Conservation (phyloP, 495 filamentous ascomycete genomes). For the Penicillium daleae region DNA sequence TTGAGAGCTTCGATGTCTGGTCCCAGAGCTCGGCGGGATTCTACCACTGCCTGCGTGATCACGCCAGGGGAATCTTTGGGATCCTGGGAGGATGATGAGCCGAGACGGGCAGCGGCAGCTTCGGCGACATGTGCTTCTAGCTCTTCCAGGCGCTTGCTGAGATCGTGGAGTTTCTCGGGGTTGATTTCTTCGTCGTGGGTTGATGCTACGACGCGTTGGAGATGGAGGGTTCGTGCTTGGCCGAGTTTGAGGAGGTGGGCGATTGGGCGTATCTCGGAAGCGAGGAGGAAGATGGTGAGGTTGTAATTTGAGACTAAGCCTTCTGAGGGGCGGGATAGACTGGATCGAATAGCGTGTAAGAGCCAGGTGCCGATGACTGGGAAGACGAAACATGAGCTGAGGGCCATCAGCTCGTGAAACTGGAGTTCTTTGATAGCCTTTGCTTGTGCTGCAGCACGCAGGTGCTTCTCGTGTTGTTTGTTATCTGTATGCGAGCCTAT, state of each 20-base stretch:
- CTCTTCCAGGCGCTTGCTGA: slow-evolving; percentile 67
- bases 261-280: slow-evolving; percentile 80
- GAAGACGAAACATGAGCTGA: slow-evolving; percentile 77
- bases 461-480: slow-evolving; percentile 7
- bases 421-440: slow-evolving; percentile 67
- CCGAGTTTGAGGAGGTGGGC: slow-evolving; percentile 81
- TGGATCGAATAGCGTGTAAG: slow-evolving; percentile 72
- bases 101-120: slow-evolving; percentile 35
- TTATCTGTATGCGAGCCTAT: slow-evolving; percentile 6
- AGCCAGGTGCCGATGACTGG: slow-evolving; percentile 79
- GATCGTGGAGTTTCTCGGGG: slow-evolving; percentile 53
- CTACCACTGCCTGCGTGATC: slow-evolving; percentile 55
- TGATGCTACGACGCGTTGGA: slow-evolving; percentile 73
- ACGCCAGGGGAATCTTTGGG: slow-evolving; percentile 33
- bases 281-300: slow-evolving; percentile 89
- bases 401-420: slow-evolving; percentile 71
- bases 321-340: slow-evolving; percentile 81
- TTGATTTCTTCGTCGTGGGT: slow-evolving; percentile 48
- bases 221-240: slow-evolving; percentile 75
- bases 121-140: slow-evolving; percentile 65
- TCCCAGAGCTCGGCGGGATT: slow-evolving; percentile 67
- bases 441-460: slow-evolving; percentile 16
- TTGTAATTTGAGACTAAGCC: slow-evolving; percentile 90
- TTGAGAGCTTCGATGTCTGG: slow-evolving; percentile 88
- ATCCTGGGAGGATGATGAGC: slow-evolving; percentile 18